Base-by-base conservation (phyloP, 768 basidiomycete genomes). In the Mycena galericulata region DNA sequence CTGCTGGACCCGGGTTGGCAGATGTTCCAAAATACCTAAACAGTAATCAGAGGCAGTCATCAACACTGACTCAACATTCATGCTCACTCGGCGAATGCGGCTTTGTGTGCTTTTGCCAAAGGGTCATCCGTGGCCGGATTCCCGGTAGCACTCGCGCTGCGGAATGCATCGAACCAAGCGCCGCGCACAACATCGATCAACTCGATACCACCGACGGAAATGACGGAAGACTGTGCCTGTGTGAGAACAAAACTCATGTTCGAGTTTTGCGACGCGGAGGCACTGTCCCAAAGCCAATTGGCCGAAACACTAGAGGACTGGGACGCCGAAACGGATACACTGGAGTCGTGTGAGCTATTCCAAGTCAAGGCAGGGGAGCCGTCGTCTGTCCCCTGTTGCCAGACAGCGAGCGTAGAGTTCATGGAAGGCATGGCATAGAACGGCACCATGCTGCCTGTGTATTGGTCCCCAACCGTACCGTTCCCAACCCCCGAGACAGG, bases 191-290 rank as follows among this genome's bases (percentile, higher is more conserved):
- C 32, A n/a, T 46, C 32, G 29, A 59, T 22, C 4, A 59, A 29
- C 11, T 47, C 43, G 6, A 59, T 59, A 1, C 57, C 57, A 10
- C 45, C 45, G 14, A 61, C 38, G 15, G 34, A 38, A 4, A 61
- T 11, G 9, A 14, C 8, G 5, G 27, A 4, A 14, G 22, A 47
- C 14, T 32, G 11, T 34, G 58, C 22, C 15, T n/a, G 11, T 12
- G 43, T 34, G 7, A 22, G 7, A 38, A 34, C 29, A n/a, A 57
- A 57, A 26, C 56, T 57, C 38, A 43, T 57, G 41, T 57, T 57
- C 56, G 56, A 57, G 27, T 20, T 43, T 41, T 57, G 11, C 7
- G 56, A 57, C 14, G 38, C 41, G 6, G 56, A 57, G 2, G 40
- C 56, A 4, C n/a, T 57, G 41, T 30, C n/a, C 24, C 24, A 45